Conservation (phyloP, 2,329 filamentous ascomycete genomes). For the Neoarthrinium moseri region DNA sequence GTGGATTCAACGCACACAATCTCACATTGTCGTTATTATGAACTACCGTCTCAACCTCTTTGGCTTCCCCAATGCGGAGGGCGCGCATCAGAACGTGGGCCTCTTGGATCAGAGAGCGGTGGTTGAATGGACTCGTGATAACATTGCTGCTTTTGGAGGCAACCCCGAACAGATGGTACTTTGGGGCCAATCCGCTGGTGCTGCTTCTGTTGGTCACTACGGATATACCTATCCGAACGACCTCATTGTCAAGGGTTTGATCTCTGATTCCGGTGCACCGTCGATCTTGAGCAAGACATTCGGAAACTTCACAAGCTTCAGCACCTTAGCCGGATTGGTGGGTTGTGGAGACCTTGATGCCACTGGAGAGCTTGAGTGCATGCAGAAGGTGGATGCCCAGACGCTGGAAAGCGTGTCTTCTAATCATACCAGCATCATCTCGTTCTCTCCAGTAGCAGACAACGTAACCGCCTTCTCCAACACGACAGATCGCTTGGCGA, state of each 20-base stretch:
- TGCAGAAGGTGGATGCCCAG: conserved; percentile 17
- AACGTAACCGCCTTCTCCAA: conserved; percentile 12
- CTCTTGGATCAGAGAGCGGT: conserved; percentile 6
- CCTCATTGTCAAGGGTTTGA: conserved; percentile 34
- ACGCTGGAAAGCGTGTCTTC: conserved; percentile 14
- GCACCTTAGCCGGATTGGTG: conserved; percentile 17
- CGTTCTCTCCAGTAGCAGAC: conserved; percentile 9
- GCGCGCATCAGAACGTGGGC: conserved; percentile 8
- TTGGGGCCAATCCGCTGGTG: conserved; percentile 14
- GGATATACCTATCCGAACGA: conserved; percentile 14
- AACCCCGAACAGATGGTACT: conserved; percentile 7
- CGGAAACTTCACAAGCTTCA: conserved; percentile 21
- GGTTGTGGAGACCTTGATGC: conserved; percentile 20
- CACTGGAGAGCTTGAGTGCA: conserved; percentile 22
- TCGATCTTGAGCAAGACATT: conserved; percentile 34
- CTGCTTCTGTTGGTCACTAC: conserved; percentile 3
- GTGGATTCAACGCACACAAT: conserved; percentile 10
- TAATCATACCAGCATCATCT: conserved; percentile 6
- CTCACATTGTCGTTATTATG: conserved; percentile 10
- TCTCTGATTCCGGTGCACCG: conserved; percentile 28
- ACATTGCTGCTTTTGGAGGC: conserved; percentile 10
- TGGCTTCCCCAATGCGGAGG: conserved; percentile 9
- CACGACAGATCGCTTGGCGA: conserved; percentile 8
- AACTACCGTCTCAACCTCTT: conserved; percentile 11
- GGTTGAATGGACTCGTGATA: conserved; percentile 10